Base-by-base conservation (phyloP, 2,329 filamentous ascomycete genomes). In the Blastomyces silverae region DNA sequence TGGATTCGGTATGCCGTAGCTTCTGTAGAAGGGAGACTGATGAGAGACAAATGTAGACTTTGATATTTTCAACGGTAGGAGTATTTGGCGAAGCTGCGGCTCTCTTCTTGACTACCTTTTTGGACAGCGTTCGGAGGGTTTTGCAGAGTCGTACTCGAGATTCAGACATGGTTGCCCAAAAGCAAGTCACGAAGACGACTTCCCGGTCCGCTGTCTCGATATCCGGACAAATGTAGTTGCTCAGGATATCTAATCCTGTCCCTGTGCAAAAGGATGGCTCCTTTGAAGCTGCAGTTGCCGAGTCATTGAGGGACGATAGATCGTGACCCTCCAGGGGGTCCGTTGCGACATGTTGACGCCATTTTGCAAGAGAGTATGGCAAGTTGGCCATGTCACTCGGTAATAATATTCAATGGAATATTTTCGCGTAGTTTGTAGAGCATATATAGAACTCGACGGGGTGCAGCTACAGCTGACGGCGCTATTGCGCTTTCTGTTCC, bases 171-270 rank as follows among this genome's bases (percentile, higher is more conserved):
- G 6, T 50, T 0, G 90, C 87, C 89, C 90, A 92, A 76, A 92
- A 94, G 75, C 90, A 93, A 10, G 90, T 93, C 7, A 92, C 88
- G 53, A 94, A 81, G 65, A 92, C 84, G 37, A 92, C 79, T 70
- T 91, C 89, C 59, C 81, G 77, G 46, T 82, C 79, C 2, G 89
- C 87, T 0, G 77, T 73, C 4, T 84, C 76, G 3, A 92, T 31
- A 11, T 63, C 62, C 13, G 62, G 62, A 17, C 37, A 53, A 22
- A 63, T 56, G 53, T 56, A 61, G 31, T 31, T 22, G 5, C 11
- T 44, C 25, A 63, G 39, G 20, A 63, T 25, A 22, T 28, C 22
- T 4, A 15, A 42, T 7, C 62, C 62, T 58, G 52, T 63, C 13
- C 62, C 62, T 82, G 10, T 86, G 84, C 1, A 88, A 85, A 0